Conservation (phyloP, 352 stramenopile genomes). For the Pseudoperonospora humuli region DNA sequence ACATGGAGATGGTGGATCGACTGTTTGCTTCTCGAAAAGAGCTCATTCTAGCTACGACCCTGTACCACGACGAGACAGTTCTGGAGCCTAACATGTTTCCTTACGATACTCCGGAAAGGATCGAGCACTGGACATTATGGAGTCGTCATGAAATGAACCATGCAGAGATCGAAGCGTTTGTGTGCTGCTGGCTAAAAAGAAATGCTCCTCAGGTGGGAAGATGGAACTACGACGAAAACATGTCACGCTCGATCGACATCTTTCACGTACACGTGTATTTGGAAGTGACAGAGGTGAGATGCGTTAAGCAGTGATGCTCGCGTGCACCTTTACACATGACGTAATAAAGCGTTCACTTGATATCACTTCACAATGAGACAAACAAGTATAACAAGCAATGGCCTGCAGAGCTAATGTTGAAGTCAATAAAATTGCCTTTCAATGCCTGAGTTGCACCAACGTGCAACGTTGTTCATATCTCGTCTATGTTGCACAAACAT, state of each 20-base stretch:
- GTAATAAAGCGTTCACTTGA: too few species aligned
- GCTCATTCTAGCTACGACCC: constrained; percentile 62
- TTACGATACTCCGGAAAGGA: constrained; percentile 65
- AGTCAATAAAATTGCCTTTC: neutral
- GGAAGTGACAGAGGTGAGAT: constrained; percentile 15
- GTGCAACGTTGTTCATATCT: neutral
- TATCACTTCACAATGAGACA: neutral
- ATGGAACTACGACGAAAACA: constrained; percentile 85
- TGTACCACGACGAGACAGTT: constrained; percentile 45
- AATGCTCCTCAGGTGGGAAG: constrained; percentile 55
- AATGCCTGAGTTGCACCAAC: neutral
- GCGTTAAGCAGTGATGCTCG: neutral
- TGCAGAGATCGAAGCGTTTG: constrained; percentile 63
- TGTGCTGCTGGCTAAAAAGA: constrained; percentile 61
- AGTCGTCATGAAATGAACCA: constrained; percentile 55
- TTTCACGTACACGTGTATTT: constrained; percentile 84
- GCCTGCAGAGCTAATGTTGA: neutral
- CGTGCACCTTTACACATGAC: neutral
- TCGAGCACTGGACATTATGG: constrained; percentile 82
- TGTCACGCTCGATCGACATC: constrained; percentile 77
- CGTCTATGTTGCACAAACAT: constrained; percentile 1
- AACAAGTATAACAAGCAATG: too few species aligned
- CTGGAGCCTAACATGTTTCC: constrained; percentile 84
- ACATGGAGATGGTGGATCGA: constrained; percentile 62
- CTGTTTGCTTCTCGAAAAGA: constrained; percentile 53